phyloP scores from a whole-genome alignment of 2,329 filamentous ascomycete genomes.

The Colletotrichum truncatum region DNA sequence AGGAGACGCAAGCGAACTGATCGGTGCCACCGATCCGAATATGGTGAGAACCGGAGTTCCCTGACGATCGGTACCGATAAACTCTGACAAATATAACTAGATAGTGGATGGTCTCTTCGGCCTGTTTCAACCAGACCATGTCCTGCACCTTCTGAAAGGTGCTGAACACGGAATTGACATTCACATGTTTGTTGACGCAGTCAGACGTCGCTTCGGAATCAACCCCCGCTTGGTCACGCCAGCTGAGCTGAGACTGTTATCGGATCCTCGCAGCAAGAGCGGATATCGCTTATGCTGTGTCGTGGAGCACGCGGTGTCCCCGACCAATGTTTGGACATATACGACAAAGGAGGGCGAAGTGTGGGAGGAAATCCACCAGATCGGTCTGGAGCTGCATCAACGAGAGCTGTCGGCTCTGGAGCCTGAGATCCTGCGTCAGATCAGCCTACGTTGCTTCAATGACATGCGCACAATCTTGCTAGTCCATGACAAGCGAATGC shows the following conservation, averaged over 20 bases:
- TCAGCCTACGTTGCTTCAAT: slow-evolving; percentile 49
- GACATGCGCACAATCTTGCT: slow-evolving; percentile 50
- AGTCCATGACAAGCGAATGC: slow-evolving; percentile 53
- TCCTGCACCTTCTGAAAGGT: slow-evolving; percentile 48
- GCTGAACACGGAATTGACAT: slow-evolving; percentile 49
- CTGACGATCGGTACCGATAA: too few species aligned
- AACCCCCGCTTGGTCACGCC: slow-evolving; percentile 44
- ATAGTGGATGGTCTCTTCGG: slow-evolving; percentile 40
- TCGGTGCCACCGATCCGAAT: slow-evolving; percentile 36
- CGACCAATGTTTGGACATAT: not conserved
- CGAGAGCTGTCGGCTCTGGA: slow-evolving; percentile 43
- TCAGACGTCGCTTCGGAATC: slow-evolving; percentile 38
- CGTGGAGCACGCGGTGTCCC: not conserved
- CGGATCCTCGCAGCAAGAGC: slow-evolving; percentile 33
- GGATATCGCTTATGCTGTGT: slow-evolving; percentile 42
- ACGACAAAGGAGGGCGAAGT: slow-evolving; percentile 33
- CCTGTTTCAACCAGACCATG: slow-evolving; percentile 40
- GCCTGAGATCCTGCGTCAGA: slow-evolving; percentile 42
- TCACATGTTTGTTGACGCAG: slow-evolving; percentile 45
- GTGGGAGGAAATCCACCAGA: slow-evolving; percentile 45
- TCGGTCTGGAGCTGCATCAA: slow-evolving; percentile 50
- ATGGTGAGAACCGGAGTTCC: slow-evolving; percentile 31
- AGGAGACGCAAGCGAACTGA: slow-evolving; percentile 25
- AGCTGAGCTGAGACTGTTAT: slow-evolving; percentile 42
- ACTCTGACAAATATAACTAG: slow-evolving; percentile 31